phyloP scores from a whole-genome alignment of 2,329 filamentous ascomycete genomes.

The Claviceps pusilla region DNA sequence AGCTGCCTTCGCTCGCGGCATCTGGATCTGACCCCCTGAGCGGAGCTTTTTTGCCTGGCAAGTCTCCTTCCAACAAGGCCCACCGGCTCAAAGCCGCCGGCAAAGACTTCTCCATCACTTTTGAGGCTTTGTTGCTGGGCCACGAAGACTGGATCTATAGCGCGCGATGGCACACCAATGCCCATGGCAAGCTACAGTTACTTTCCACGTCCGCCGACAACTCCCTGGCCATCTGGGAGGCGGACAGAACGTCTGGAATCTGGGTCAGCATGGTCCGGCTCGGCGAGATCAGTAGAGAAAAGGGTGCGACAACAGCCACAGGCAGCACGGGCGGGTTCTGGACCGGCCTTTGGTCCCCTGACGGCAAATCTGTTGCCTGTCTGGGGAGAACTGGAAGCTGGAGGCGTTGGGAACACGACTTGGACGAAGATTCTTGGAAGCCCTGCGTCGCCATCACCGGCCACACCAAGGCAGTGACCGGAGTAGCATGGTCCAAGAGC shows the following conservation, averaged over 20 bases:
- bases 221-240: conserved; percentile 83
- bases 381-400: conserved; percentile 87
- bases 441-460: conserved; percentile 67
- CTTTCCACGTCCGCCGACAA: conserved; percentile 91
- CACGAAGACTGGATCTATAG: conserved; percentile 99
- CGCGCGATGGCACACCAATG: conserved; percentile 51
- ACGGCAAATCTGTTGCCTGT: conserved; percentile 59
- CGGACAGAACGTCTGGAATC: conserved; percentile 68
- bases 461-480: conserved; percentile 68
- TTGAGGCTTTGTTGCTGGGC: conserved; percentile 83
- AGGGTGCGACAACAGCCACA: conserved; percentile 90
- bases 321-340: conserved; percentile 94
- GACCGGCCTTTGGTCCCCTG: conserved; percentile 82
- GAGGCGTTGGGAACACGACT: conserved; percentile 64
- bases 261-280: conserved; percentile 79
- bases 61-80: conserved; percentile 76
- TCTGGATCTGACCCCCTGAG: conserved; percentile 40
- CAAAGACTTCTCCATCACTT: conserved; percentile 65
- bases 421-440: conserved; percentile 51
- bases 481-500: conserved; percentile 67
- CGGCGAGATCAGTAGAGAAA: conserved; percentile 86
- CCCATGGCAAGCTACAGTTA: conserved; percentile 47
- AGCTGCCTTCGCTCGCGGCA: conserved; percentile 41
- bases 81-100: conserved; percentile 52
- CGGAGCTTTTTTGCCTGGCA: conserved; percentile 47